phyloP scores from a whole-genome alignment of 768 basidiomycete genomes.

The Megacollybia marginata region DNA sequence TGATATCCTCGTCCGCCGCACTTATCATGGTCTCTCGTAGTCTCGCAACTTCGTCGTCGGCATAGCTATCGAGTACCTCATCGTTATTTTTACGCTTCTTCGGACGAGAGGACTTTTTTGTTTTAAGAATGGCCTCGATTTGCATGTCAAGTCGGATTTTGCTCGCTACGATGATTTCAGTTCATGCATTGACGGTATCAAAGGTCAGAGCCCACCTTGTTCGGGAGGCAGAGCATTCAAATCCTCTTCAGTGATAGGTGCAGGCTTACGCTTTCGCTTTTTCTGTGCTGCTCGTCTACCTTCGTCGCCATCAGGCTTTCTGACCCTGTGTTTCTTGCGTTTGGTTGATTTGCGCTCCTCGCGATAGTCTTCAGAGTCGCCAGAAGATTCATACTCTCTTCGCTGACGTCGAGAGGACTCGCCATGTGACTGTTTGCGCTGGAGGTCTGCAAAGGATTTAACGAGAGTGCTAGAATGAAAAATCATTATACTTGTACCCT shows the following conservation, averaged over 20 bases:
- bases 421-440: constrained; percentile 32
- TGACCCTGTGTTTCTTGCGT: constrained; percentile 21
- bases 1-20: constrained; percentile 80
- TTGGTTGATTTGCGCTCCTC: constrained; percentile 24
- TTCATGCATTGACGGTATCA: background rate
- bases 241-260: constrained; percentile 54
- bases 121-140: constrained; percentile 82
- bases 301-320: constrained; percentile 14
- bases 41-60: constrained; percentile 87
- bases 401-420: constrained; percentile 17
- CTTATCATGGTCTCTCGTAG: constrained; percentile 82
- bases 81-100: constrained; percentile 76
- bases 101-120: constrained; percentile 59
- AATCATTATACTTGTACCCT: background rate
- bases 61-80: constrained; percentile 77
- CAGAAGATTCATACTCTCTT: background rate
- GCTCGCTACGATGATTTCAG: constrained; percentile 40
- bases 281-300: constrained; percentile 11
- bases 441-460: constrained; percentile 25
- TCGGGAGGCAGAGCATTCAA: constrained; percentile 66
- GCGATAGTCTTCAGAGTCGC: constrained; percentile 29
- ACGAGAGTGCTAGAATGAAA: constrained; percentile 1
- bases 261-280: constrained; percentile 50
- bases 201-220: constrained; percentile 46
- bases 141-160: constrained; percentile 75